Conservation (phyloP, 2,329 filamentous ascomycete species). For the Calonectria crousiana region DNA sequence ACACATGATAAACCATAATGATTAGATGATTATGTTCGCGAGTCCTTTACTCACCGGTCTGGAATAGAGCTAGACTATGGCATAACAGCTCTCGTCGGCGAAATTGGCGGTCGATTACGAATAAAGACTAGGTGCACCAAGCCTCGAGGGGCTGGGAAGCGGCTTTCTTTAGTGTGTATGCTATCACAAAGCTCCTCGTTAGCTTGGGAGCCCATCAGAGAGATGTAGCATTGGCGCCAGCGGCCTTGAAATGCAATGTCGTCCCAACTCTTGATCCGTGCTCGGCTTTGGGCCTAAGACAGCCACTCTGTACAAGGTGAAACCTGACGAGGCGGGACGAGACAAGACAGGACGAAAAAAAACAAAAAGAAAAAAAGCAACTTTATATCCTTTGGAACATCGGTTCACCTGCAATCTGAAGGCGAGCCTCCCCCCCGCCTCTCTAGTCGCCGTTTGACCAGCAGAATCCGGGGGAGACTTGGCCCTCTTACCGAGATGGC, state of each 20-base stretch:
- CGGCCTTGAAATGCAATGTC: background rate
- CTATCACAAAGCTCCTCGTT: background rate
- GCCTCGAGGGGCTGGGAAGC: background rate
- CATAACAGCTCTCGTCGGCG: background rate
- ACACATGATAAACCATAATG: background rate
- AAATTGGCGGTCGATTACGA: background rate
- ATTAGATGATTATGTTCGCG: background rate
- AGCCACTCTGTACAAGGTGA: background rate
- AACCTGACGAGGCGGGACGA: background rate
- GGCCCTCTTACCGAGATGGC: background rate
- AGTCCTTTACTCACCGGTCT: background rate
- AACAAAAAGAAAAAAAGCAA: background rate
- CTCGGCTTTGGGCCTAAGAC: background rate
- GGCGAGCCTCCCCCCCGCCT: background rate
- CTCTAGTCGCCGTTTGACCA: background rate
- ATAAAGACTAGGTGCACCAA: background rate
- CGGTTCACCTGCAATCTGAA: background rate
- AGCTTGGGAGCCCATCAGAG: background rate
- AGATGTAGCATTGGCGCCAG: background rate
- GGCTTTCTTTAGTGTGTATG: background rate
- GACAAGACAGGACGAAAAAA: background rate
- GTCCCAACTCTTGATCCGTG: conserved; percentile 1
- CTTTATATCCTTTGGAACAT: background rate
- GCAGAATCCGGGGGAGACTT: background rate
- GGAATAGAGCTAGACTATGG: background rate